Evolutionary conservation across 768 basidiomycete species (phyloP), one percentile per base, ranked within the genome.

Genomic region (Galerina marginata): DNA sequence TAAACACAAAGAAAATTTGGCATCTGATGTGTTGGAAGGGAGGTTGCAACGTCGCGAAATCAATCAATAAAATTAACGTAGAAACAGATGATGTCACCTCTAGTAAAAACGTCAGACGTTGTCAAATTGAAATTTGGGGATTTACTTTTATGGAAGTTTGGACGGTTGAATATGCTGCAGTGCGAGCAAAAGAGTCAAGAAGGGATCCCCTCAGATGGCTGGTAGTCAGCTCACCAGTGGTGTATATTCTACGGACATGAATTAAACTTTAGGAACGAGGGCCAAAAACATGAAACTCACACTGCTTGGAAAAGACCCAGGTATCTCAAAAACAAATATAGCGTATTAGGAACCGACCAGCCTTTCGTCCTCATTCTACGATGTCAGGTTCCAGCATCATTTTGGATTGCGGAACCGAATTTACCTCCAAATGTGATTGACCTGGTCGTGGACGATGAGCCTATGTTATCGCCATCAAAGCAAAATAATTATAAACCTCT

Each of bases 371-470:
- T 53, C 20, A 40, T 40, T 4, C 29, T 33, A 33, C 51, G 20
- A 47, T 26, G 25, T 53, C 39, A 53, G 51, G 25, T 16, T 4
- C 7, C 20, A 9, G 51, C 38, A 40, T 40, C 42, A 14, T 40
- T 7, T 53, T 42, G 29, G 25, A 20, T 14, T 7, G 3, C 38
- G 3, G 6, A 42, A 40, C 23, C 15, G 51, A 53, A 40, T 15
- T 39, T 37, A 53, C 51, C 51, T 53, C 51, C 51, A 53, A 53
- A 53, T 53, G 29, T 53, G 42, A 37, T 37, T 53, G 39, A 53
- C 29, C 51, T 53, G 51, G 1, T 6, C 20, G 29, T 26, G 7
- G 40, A 53, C 26, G 42, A 53, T 40, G 16, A 53, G 11, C 3
- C 23, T 14, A 29, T 33, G 5, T 33, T 33, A 33, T 33, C 29